A percentile compares a stretch with the other conserved stretches of the same genome.
phyloP scores from a whole-genome alignment of 2,329 filamentous ascomycete species.

The Aspergillus felis region DNA sequence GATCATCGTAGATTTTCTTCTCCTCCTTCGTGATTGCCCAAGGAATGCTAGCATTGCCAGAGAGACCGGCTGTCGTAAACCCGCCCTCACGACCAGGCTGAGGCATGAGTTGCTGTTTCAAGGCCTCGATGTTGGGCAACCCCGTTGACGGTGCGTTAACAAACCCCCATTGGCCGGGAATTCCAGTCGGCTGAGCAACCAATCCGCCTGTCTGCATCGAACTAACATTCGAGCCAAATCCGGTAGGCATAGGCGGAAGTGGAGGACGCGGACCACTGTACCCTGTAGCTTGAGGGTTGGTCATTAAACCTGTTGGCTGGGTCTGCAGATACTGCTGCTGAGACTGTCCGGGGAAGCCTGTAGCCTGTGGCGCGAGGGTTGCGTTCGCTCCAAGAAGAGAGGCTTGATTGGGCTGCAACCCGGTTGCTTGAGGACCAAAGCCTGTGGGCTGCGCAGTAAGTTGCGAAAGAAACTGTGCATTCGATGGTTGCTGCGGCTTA shows the following conservation, averaged over 20 bases:
- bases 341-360: constrained; percentile 44
- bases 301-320: constrained; percentile 68
- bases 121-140: constrained; percentile 85
- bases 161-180: constrained; percentile 95
- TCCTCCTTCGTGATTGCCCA: constrained; percentile 99
- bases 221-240: constrained; percentile 59
- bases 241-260: constrained; percentile 76
- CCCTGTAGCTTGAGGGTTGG: constrained; percentile 70
- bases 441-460: constrained; percentile 53
- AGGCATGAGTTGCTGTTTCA: constrained; percentile 96
- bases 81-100: constrained; percentile 83
- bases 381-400: constrained; percentile 42
- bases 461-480: constrained; percentile 55
- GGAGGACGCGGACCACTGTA: constrained; percentile 77
- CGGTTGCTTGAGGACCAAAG: constrained; percentile 61
- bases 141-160: constrained; percentile 89
- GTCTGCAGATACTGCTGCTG: constrained; percentile 56
- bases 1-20: constrained; percentile 91
- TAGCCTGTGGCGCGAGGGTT: constrained; percentile 34
- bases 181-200: constrained; percentile 90
- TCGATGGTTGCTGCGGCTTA: constrained; percentile 68
- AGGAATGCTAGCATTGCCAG: constrained; percentile 91
- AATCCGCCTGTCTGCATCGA: constrained; percentile 69
- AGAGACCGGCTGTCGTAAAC: constrained; percentile 80
- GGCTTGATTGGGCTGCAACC: constrained; percentile 56